Conservation (phyloP, 148 eudicot species). For the Chenopodium album region DNA sequence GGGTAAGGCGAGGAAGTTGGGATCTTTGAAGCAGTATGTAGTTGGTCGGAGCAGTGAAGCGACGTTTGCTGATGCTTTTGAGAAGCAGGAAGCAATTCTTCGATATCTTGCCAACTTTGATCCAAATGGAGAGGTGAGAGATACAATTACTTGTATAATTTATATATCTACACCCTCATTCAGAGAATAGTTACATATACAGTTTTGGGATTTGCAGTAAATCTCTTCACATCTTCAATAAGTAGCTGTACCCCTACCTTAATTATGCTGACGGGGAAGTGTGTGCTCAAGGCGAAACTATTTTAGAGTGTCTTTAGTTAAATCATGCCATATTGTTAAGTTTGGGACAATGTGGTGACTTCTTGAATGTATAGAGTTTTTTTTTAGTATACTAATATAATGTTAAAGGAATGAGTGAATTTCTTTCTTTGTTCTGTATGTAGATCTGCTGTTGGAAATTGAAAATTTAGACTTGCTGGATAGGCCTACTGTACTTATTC, state of each 20-base stretch:
- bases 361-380: not conserved
- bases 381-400: not conserved
- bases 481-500: too few species aligned
- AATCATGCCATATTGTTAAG: not conserved
- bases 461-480: not conserved
- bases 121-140: conserved; percentile 69
- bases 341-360: not conserved
- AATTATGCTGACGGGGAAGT: not conserved
- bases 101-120: conserved; percentile 62
- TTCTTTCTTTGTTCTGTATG: not conserved
- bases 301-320: not conserved
- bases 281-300: not conserved
- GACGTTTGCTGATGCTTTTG: conserved; percentile 70
- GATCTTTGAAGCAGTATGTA: conserved; percentile 61
- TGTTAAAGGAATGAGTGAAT: not conserved
- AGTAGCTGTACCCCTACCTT: not conserved
- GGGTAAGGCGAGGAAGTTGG: conserved; percentile 61
- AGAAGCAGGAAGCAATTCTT: conserved; percentile 73
- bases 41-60: conserved; percentile 87
- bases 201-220: not conserved
- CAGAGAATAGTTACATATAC: not conserved
- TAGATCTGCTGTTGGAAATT: not conserved
- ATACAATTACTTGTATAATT: too few species aligned
- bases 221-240: not conserved
- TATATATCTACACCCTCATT: too few species aligned